These are phyloP conservation scores for Pythium phragmitis DNA, from an alignment of 352 stramenopile genomes.

Conservation along the genomic window DNA sequence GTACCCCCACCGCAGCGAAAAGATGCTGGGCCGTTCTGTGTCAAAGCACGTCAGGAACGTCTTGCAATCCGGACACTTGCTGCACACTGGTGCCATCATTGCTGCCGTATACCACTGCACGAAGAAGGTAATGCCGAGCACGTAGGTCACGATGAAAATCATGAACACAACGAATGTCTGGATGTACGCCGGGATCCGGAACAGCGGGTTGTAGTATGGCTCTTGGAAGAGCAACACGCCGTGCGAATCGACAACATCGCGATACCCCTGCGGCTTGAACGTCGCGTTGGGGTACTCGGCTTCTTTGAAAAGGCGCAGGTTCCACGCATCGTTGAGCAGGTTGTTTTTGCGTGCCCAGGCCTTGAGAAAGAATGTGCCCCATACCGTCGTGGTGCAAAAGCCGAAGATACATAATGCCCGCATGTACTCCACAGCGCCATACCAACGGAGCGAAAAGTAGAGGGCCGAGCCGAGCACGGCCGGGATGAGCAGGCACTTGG, in stretches of 20 bases:
- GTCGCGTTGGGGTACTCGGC: conserved; percentile 81
- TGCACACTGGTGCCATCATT: conserved; percentile 84
- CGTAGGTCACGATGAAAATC: conserved; percentile 79
- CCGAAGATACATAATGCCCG: conserved; percentile 76
- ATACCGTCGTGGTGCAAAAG: conserved; percentile 71
- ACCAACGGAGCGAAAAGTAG: conserved; percentile 72
- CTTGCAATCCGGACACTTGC: conserved; percentile 65
- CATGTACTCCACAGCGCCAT: conserved; percentile 78
- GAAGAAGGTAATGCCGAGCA: conserved; percentile 81
- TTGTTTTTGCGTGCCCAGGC: conserved; percentile 78
- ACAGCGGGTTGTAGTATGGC: conserved; percentile 80
- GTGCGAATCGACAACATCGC: conserved; percentile 72
- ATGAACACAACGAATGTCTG: conserved; percentile 80
- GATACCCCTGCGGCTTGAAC: conserved; percentile 74
- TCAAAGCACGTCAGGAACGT: conserved; percentile 85
- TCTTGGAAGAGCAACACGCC: conserved; percentile 74
- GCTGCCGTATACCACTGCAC: conserved; percentile 86
- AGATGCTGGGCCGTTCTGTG: conserved; percentile 66
- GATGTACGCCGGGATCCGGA: conserved; percentile 74
- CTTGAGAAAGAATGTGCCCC: conserved; percentile 79
- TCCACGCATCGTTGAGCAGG: conserved; percentile 80
- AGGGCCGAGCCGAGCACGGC: conserved; percentile 54
- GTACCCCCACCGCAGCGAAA: conserved; percentile 78
- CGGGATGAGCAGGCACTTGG: conserved; percentile 69
- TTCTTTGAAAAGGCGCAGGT: conserved; percentile 83